phyloP scores from a whole-genome alignment of 768 basidiomycete species.

The Xanthoconium stramineum region DNA sequence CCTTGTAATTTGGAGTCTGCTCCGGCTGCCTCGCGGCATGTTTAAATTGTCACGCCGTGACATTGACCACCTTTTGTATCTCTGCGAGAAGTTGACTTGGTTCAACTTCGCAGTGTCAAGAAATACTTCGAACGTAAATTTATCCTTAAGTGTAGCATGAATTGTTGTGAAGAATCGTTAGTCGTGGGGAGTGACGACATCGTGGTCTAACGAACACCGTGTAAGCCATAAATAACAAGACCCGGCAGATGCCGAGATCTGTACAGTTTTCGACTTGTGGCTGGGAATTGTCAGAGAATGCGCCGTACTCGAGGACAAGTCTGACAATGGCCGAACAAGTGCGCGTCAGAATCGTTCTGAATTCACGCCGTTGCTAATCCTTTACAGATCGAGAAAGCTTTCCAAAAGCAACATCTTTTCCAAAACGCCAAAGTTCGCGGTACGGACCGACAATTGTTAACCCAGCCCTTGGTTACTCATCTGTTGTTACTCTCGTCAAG shows the following conservation, averaged over 20 bases:
- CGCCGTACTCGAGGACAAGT: conserved; percentile 10
- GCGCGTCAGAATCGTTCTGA: conserved; percentile 15
- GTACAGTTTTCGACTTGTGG: conserved; percentile 41
- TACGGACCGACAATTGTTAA: conserved; percentile 42
- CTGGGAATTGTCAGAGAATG: conserved; percentile 16
- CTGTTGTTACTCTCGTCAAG: conserved; percentile 31
- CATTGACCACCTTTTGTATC: too few relatives aligned
- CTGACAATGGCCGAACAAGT: conserved; percentile 63
- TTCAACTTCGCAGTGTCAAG: too few relatives aligned
- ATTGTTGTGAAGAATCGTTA: too few relatives aligned
- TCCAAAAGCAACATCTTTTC: conserved; percentile 97
- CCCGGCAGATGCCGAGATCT: conserved; percentile 38
- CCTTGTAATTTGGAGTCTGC: too few relatives aligned
- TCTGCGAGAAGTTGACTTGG: too few relatives aligned
- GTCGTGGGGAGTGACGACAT: too few relatives aligned
- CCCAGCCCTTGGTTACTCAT: conserved; percentile 8
- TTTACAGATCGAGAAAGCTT: conserved; percentile 89
- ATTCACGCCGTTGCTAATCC: not conserved
- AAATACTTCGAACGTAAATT: too few relatives aligned
- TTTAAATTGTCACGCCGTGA: too few relatives aligned
- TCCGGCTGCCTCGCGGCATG: too few relatives aligned
- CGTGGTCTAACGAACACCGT: too few relatives aligned
- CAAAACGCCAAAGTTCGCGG: conserved; percentile 94
- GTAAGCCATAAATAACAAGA: too few relatives aligned
- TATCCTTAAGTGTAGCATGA: too few relatives aligned